Evolutionary conservation across 208 protist genomes (phyloP).

Genomic region (Trypanosoma scelopori): DNA sequence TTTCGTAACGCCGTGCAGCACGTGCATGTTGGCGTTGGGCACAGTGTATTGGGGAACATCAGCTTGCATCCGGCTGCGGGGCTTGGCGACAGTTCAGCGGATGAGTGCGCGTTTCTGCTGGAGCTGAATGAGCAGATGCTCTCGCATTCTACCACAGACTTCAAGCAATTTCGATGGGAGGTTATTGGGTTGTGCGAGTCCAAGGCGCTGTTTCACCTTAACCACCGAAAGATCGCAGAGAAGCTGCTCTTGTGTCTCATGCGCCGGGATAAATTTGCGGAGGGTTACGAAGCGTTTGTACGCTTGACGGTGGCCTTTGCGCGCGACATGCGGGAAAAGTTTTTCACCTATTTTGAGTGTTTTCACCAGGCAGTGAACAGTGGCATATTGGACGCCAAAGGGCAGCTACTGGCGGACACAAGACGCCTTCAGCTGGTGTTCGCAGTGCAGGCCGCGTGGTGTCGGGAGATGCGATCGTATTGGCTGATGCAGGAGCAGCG

Average conservation of each 20-base stretch:
- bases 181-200: slow-evolving; percentile 73
- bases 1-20: slow-evolving; percentile 88
- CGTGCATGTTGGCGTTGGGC: slow-evolving; percentile 85
- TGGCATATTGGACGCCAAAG: slow-evolving; percentile 70
- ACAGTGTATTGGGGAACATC: slow-evolving; percentile 81
- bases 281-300: slow-evolving; percentile 85
- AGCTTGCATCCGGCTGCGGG: slow-evolving; percentile 58
- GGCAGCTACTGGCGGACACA: slow-evolving; percentile 64
- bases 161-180: slow-evolving; percentile 83
- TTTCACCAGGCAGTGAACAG: slow-evolving; percentile 83
- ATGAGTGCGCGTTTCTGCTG: slow-evolving; percentile 57
- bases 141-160: slow-evolving; percentile 79
- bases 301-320: slow-evolving; percentile 82
- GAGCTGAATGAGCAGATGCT: slow-evolving; percentile 87
- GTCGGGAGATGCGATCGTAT: slow-evolving; percentile 71
- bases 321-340: slow-evolving; percentile 69
- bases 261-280: slow-evolving; percentile 44
- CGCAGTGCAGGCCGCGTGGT: slow-evolving; percentile 81
- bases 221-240: slow-evolving; percentile 77
- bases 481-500: slow-evolving; percentile 37
- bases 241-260: slow-evolving; percentile 63
- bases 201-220: slow-evolving; percentile 59
- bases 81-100: neutral
- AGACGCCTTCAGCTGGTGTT: slow-evolving; percentile 81
- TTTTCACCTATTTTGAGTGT: slow-evolving; percentile 80